Evolutionary conservation across 345 rosid species (phyloP).

Genomic region (Tarenaya hassleriana): DNA sequence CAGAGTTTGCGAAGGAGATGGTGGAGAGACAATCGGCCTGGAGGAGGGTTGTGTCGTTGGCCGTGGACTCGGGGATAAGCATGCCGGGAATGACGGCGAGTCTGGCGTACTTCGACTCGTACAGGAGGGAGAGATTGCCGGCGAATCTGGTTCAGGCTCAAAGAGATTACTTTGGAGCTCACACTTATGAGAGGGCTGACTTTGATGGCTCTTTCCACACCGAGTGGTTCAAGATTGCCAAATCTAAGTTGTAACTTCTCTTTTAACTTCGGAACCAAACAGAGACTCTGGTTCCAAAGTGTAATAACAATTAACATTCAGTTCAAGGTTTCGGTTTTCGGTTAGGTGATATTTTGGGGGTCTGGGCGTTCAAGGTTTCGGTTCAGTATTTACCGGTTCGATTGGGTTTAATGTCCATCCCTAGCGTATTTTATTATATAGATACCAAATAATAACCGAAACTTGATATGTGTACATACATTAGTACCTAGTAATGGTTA

Average conservation of each 20-base stretch:
- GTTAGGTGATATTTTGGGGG: too few species aligned
- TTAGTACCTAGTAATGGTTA: too few species aligned
- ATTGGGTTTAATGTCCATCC: too few species aligned
- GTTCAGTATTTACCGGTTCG: too few species aligned
- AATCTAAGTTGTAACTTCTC: conserved; percentile 42
- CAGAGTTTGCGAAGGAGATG: conserved; percentile 91
- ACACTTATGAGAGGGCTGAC: conserved; percentile 91
- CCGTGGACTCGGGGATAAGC: conserved; percentile 84
- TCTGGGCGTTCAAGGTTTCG: too few species aligned
- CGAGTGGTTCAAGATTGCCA: conserved; percentile 96
- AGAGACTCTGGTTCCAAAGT: too few species aligned
- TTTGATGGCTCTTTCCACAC: conserved; percentile 89
- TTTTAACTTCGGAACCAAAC: too few species aligned
- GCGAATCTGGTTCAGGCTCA: conserved; percentile 98
- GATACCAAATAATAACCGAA: too few species aligned
- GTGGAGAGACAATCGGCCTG: conserved; percentile 90
- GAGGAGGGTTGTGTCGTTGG: conserved; percentile 84
- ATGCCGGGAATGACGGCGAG: conserved; percentile 95
- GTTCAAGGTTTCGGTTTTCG: too few species aligned
- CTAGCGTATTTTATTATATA: too few species aligned
- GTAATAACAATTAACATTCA: too few species aligned
- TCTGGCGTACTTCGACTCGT: conserved; percentile 88
- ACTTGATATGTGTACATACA: too few species aligned
- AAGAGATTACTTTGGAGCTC: conserved; percentile 94
- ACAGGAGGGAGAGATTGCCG: conserved; percentile 74